Percentiles rank a stretch among this genome's conserved stretches.
Conservation (phyloP, 441 rosid species). For the Erysimum cheiri region DNA sequence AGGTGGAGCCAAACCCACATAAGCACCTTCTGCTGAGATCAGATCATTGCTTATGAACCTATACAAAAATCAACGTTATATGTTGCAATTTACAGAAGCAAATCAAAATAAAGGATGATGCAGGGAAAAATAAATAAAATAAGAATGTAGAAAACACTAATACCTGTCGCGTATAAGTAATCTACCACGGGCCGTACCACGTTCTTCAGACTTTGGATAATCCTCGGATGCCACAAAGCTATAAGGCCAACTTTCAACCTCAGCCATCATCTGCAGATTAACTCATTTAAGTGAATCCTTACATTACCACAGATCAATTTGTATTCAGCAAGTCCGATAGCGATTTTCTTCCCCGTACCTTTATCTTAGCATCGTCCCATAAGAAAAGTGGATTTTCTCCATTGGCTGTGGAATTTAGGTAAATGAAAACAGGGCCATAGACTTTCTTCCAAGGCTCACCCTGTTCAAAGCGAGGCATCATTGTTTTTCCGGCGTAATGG, state of each 20-base stretch:
- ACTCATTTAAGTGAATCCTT: conserved; percentile 17
- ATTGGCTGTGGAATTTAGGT: conserved; percentile 58
- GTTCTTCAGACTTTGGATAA: conserved; percentile 51
- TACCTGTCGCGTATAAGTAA: conserved; percentile 55
- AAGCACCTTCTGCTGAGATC: conserved; percentile 56
- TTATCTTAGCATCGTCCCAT: conserved; percentile 79
- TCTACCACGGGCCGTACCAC: conserved; percentile 58
- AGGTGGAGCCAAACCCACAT: conserved; percentile 69
- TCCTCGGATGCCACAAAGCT: conserved; percentile 65
- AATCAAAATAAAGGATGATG: not conserved
- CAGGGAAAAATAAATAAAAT: not conserved
- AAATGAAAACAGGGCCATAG: conserved; percentile 75
- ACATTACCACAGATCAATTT: conserved; percentile 33
- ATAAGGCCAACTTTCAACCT: conserved; percentile 74
- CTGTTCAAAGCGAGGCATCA: conserved; percentile 54
- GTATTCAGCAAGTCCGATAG: conserved; percentile 1
- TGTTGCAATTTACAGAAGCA: conserved; percentile 1
- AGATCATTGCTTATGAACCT: conserved; percentile 51
- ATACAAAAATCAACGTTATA: conserved; percentile 8
- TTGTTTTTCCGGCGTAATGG: conserved; percentile 68
- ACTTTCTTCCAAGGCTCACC: conserved; percentile 83
- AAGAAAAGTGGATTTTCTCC: conserved; percentile 55
- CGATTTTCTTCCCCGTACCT: conserved; percentile 48
- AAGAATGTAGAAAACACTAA: conserved; percentile 14
- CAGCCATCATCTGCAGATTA: conserved; percentile 50